These are phyloP conservation scores for Xylariaceae sp. DNA, from an alignment of 2,329 filamentous ascomycete genomes.

Conservation along the genomic window DNA sequence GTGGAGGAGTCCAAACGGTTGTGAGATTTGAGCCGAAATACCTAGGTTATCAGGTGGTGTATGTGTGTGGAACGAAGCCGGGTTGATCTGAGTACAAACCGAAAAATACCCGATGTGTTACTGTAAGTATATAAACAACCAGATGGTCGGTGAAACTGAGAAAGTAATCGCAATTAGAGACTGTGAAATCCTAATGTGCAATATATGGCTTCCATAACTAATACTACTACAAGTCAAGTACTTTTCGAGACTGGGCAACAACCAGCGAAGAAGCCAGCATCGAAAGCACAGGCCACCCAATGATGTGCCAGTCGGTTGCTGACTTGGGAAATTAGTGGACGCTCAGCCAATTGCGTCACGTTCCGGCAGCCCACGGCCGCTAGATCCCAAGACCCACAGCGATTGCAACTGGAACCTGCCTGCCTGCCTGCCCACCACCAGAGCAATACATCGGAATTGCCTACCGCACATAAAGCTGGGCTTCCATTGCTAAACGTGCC, in stretches of 20 bases:
- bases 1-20: constrained; percentile 5
- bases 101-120: neutral
- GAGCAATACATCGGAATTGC: neutral
- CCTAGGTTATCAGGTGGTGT: neutral
- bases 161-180: neutral
- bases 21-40: constrained; percentile 16
- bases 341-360: constrained; percentile 27
- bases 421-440: neutral
- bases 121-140: neutral
- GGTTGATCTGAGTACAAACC: neutral
- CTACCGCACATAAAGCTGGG: neutral
- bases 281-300: constrained; percentile 22
- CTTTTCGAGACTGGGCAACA: neutral
- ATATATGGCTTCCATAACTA: neutral
- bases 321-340: constrained; percentile 22
- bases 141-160: neutral
- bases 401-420: neutral
- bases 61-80: neutral
- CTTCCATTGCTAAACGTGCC: neutral
- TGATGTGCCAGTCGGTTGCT: constrained; percentile 19
- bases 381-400: neutral
- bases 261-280: neutral
- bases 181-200: neutral
- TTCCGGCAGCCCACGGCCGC: constrained; percentile 21
- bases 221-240: no score